Evolutionary conservation across 1,284 basidiomycete species (phyloP).

Genomic region (Erythrobasidium hasegawianum): DNA sequence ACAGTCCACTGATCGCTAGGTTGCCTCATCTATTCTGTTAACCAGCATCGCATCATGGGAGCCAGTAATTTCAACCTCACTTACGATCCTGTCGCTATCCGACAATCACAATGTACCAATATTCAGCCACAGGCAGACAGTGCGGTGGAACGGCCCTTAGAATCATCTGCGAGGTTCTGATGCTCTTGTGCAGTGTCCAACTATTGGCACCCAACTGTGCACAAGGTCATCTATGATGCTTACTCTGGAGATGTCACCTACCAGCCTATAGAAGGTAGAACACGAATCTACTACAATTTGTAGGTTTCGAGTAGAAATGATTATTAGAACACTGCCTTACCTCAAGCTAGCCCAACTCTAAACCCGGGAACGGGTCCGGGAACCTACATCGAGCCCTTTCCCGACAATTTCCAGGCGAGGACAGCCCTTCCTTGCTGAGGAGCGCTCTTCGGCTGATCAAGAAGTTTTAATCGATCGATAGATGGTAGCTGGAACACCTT

Average conservation of each 20-base stretch:
- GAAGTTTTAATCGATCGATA: background rate
- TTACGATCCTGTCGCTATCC: constrained; percentile 3
- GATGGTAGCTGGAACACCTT: constrained; percentile 31
- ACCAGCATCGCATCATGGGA: constrained; percentile 29
- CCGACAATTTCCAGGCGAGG: constrained; percentile 25
- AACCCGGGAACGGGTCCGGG: constrained; percentile 25
- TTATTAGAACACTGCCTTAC: background rate
- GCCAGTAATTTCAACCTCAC: constrained; percentile 23
- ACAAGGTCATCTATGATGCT: constrained; percentile 16
- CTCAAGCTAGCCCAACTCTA: background rate
- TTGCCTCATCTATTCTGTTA: background rate
- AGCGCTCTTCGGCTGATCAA: too few relatives aligned
- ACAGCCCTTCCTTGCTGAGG: too few relatives aligned
- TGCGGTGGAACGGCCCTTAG: too few relatives aligned
- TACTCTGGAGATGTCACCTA: background rate
- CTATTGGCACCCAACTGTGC: constrained; percentile 20
- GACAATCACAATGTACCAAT: constrained; percentile 13
- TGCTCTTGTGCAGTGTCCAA: background rate
- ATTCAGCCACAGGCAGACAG: constrained; percentile 23
- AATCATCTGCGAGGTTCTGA: background rate
- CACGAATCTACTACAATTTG: constrained; percentile 32
- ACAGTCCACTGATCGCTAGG: background rate
- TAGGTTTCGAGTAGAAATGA: background rate
- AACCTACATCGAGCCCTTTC: constrained; percentile 29
- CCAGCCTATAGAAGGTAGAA: constrained; percentile 23